Evolutionary conservation across 371 early-diverging fungal genomes (phyloP).

Genomic region (Dinochytrium kinnereticum): DNA sequence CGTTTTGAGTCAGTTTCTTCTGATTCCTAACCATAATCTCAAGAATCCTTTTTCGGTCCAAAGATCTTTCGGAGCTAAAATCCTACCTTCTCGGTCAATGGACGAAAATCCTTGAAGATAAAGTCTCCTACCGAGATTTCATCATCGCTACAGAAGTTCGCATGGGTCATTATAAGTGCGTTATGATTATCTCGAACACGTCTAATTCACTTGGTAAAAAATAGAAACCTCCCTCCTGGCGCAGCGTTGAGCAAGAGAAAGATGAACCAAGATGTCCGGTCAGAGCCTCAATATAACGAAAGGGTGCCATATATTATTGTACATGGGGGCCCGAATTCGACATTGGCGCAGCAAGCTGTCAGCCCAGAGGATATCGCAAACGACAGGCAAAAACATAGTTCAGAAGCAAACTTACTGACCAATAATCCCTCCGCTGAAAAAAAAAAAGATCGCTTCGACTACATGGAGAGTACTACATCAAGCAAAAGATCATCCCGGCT

Average conservation of each 20-base stretch:
- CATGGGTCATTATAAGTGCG: slow-evolving; percentile 69
- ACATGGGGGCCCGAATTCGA: slow-evolving; percentile 65
- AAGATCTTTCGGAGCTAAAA: slow-evolving; percentile 82
- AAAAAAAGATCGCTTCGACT: slow-evolving; percentile 59
- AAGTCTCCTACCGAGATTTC: slow-evolving; percentile 74
- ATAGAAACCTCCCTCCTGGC: slow-evolving; percentile 68
- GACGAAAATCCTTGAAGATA: slow-evolving; percentile 69
- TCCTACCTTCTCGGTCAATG: slow-evolving; percentile 71
- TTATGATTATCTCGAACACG: background rate
- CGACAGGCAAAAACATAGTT: slow-evolving; percentile 49
- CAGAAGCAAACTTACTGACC: background rate
- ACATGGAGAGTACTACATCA: slow-evolving; percentile 82
- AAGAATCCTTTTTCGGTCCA: slow-evolving; percentile 76
- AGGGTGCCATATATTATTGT: slow-evolving; percentile 88
- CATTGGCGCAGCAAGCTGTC: slow-evolving; percentile 75
- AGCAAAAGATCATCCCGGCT: slow-evolving; percentile 82
- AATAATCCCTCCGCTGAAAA: no score
- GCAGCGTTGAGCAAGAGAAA: slow-evolving; percentile 69
- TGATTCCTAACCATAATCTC: background rate
- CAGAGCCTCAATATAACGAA: slow-evolving; percentile 85
- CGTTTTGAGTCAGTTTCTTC: background rate
- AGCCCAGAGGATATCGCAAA: slow-evolving; percentile 67
- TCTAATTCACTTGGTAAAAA: slow-evolving; percentile 8
- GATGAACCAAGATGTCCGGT: slow-evolving; percentile 71
- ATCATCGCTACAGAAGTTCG: slow-evolving; percentile 84